Evolutionary conservation across 2,329 filamentous ascomycete genomes (phyloP), one percentile per base, ranked within the genome.

Genomic region (Claviceps spartinae): DNA sequence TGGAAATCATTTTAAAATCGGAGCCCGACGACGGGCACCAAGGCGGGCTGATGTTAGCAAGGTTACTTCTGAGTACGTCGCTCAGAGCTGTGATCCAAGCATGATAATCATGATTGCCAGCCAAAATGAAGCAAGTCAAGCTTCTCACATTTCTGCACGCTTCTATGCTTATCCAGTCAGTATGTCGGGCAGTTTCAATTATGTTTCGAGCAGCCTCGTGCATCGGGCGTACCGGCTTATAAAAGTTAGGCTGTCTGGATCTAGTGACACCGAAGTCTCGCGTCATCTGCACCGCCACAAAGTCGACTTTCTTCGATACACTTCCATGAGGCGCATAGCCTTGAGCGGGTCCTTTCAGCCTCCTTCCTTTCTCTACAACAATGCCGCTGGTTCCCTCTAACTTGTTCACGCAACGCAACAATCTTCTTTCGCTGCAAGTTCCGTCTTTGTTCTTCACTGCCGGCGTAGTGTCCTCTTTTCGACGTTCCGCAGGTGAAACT

Each of bases 251-350:
- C 22, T 3, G 22, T 16, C 13, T 14, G n/a, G 14, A n/a, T 4
- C 34, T 42, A 11, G 20, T 11, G 6, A 22, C 1, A 14, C 20
- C 42, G 13, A 26, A 40, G 57, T 54, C 49, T 42, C 42, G 48
- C 56, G 49, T 43, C 54, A 56, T 50, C 53, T 42, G 63, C 64
- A 68, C 65, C 63, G 65, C 66, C 67, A 69, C 66, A 62, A 55
- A 59, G 60, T 69, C 67, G 64, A 69, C 62, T 50, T 65, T 65
- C 66, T 70, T 70, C 67, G 60, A 69, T 65, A 62, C 60, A 63
- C 54, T 70, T 70, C 67, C 67, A 69, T 70, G 68, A 67, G 67
- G 66, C 66, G 66, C 63, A 65, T 58, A 58, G 57, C 57, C 57
- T 59, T 54, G 57, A 54, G 49, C 54, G 52, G 52, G 57, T 59